Evolutionary conservation across 2,329 filamentous ascomycete genomes (phyloP).

Genomic region (Phialophora tarda): DNA sequence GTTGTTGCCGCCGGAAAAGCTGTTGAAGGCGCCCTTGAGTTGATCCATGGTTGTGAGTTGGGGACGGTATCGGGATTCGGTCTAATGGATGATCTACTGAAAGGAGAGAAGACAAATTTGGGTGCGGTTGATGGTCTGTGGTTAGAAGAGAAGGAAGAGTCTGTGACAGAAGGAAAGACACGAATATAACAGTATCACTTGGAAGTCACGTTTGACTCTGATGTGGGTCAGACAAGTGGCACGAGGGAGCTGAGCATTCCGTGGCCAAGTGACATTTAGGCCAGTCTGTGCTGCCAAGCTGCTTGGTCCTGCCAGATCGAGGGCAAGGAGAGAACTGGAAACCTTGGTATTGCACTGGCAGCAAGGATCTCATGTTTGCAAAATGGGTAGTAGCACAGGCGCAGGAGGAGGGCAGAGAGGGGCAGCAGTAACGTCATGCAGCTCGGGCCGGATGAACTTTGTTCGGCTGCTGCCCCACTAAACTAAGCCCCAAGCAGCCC

Average conservation of each 20-base stretch:
- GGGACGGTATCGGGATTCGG: not conserved
- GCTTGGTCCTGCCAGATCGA: conserved; percentile 6
- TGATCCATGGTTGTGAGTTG: conserved; percentile 34
- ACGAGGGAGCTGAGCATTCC: conserved; percentile 2
- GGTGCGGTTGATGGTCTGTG: not conserved
- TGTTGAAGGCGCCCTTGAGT: conserved; percentile 36
- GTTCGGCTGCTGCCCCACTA: not conserved
- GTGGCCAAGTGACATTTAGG: not conserved
- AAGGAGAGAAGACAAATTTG: not conserved
- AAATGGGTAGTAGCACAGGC: not conserved
- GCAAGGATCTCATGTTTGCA: conserved; percentile 3
- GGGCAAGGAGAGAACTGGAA: not conserved
- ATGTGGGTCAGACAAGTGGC: conserved; percentile 13
- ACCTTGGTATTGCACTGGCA: conserved; percentile 2
- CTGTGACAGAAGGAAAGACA: conserved; percentile 1
- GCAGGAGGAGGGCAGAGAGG: not conserved
- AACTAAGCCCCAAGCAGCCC: not conserved
- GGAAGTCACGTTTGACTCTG: conserved; percentile 7
- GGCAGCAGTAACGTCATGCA: conserved; percentile 2
- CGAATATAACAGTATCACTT: conserved; percentile 2
- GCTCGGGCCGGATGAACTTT: not conserved
- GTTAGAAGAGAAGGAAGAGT: not conserved
- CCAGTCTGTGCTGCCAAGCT: conserved; percentile 3
- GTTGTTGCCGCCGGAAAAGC: conserved; percentile 37
- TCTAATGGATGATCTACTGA: conserved; percentile 2